Evolutionary conservation across 106 monocot genomes (phyloP).

Genomic region (Acorus gramineus): DNA sequence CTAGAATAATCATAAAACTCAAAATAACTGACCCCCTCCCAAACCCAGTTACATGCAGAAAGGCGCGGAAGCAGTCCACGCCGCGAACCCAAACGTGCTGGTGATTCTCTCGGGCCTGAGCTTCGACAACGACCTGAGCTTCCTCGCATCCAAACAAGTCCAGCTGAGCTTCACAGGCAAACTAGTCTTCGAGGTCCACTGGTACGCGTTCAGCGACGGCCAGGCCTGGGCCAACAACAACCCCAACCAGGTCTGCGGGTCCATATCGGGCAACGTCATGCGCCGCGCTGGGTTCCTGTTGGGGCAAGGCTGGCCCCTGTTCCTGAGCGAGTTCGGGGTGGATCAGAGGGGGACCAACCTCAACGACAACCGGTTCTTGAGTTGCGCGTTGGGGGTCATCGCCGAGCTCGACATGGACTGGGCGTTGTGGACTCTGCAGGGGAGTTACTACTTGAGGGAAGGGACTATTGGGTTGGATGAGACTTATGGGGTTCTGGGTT

Average conservation of each 20-base stretch:
- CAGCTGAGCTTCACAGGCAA: slow-evolving; percentile 30
- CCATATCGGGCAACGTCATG: slow-evolving; percentile 13
- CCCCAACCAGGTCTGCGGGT: slow-evolving; percentile 50
- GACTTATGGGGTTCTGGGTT: slow-evolving; percentile 19
- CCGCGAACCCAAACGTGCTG: slow-evolving; percentile 43
- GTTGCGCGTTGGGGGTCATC: slow-evolving; percentile 25
- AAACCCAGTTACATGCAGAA: slow-evolving; percentile 44
- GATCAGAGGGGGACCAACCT: slow-evolving; percentile 42
- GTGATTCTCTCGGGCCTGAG: slow-evolving; percentile 57
- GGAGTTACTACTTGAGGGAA: slow-evolving; percentile 39
- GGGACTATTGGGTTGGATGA: slow-evolving; percentile 23
- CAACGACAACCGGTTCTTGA: slow-evolving; percentile 44
- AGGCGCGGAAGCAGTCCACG: slow-evolving; percentile 63
- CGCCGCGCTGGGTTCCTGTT: slow-evolving; percentile 40
- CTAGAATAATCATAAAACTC: neutral
- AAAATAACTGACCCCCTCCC: neutral
- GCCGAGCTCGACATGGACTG: slow-evolving; percentile 60
- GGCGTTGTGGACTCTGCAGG: slow-evolving; percentile 56
- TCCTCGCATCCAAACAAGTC: slow-evolving; percentile 29
- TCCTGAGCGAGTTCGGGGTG: slow-evolving; percentile 58
- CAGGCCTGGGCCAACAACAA: slow-evolving; percentile 38
- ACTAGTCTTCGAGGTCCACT: slow-evolving; percentile 59
- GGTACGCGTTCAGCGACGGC: slow-evolving; percentile 55
- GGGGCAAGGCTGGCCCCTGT: slow-evolving; percentile 36
- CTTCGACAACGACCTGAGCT: slow-evolving; percentile 57